These are phyloP conservation scores for Pythium utonaiense DNA, from an alignment of 352 stramenopile species.

Conservation along the genomic window DNA sequence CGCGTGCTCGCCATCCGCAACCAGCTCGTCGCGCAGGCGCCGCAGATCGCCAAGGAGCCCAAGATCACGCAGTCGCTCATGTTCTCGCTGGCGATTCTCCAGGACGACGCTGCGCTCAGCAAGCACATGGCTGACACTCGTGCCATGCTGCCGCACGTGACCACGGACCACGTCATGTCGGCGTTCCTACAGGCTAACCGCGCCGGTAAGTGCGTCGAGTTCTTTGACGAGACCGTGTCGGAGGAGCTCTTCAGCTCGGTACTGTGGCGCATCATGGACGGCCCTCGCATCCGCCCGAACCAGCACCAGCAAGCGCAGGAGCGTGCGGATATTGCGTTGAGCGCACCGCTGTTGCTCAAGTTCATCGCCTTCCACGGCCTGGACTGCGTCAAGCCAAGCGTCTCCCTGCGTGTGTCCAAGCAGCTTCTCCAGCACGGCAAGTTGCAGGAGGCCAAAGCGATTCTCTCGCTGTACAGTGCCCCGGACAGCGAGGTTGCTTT, in stretches of 20 bases:
- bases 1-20: conserved; percentile 58
- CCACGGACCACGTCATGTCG: conserved; percentile 34
- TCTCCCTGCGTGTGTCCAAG: conserved; percentile 47
- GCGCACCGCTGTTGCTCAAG: conserved; percentile 54
- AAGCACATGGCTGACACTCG: conserved; percentile 29
- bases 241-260: conserved; percentile 31
- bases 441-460: conserved; percentile 41
- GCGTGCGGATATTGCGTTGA: conserved; percentile 33
- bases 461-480: conserved; percentile 47
- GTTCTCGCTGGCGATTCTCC: conserved; percentile 55
- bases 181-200: conserved; percentile 38
- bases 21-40: conserved; percentile 11
- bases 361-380: conserved; percentile 46
- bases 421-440: conserved; percentile 39
- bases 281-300: background rate
- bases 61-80: conserved; percentile 64
- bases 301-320: background rate
- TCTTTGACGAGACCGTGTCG: conserved; percentile 39
- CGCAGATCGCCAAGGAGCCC: conserved; percentile 29
- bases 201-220: conserved; percentile 39
- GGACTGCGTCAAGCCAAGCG: conserved; percentile 29
- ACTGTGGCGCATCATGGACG: conserved; percentile 35
- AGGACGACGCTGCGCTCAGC: conserved; percentile 35
- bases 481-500: conserved; percentile 38
- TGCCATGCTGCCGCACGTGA: conserved; percentile 38